Base-by-base conservation (phyloP, 768 basidiomycete species). In the Gautieria morchelliformis region DNA sequence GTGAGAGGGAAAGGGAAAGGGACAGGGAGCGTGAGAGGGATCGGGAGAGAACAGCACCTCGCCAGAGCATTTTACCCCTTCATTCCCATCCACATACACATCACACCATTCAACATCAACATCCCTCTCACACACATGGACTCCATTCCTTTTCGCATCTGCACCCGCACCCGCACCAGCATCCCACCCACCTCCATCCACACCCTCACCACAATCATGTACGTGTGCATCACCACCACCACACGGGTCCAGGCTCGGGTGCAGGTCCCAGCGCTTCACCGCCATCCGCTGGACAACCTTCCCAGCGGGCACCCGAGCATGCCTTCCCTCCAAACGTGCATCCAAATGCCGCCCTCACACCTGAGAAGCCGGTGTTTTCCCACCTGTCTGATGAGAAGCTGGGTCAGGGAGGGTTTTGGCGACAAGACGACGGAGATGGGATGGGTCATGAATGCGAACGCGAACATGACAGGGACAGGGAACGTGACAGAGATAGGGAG, bases 101-200 rank as follows among this genome's bases (percentile, higher is more conserved):
- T 44, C 53, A 41, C 40, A 55, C 35, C 22, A 24, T 44, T 37
- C 42, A n/a, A 15, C 44, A 42, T 47, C 41, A 15, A 41, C 50
- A 46, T 47, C 47, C 52, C n/a, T 22, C 41, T 30, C 58, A 45
- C n/a, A n/a, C 44, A 12, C 58, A 46, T 14, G 5, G 44, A 11
- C 42, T 32, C 20, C 49, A 59, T 27, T 27, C 51, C 22, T 50
- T 44, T 35, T 27, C 35, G 6, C 52, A 53, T 27, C 60, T 64
- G 42, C 50, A 54, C 32, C 58, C 58, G 9, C 68, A 61, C n/a
- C 60, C 22, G 42, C 57, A 54, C 6, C 67, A 66, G 19, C 60
- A 53, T 19, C 15, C 41, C 19, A 6, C 52, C 7, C 58, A 59
- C 30, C 22, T 40, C n/a, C 58, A 59, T 46, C 41, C 50, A 4